These are phyloP conservation scores for Meira nashicola DNA, from an alignment of 1,284 basidiomycete genomes.

Conservation along the genomic window DNA sequence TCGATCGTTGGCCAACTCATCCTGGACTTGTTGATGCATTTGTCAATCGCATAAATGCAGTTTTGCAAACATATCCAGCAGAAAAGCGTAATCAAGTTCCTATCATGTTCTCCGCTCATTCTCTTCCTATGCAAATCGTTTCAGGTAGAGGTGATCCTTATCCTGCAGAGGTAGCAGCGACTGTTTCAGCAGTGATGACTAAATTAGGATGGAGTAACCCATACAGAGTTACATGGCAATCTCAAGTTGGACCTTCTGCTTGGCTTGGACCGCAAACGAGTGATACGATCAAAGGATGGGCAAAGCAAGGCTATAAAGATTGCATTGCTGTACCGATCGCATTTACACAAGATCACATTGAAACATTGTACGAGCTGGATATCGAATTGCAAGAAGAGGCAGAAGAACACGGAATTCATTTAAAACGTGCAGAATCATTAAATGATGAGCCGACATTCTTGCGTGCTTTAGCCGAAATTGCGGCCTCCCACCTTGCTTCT, in stretches of 20 bases:
- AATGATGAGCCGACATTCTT: slow-evolving; percentile 98
- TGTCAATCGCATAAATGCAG: slow-evolving; percentile 76
- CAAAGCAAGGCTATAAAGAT: slow-evolving; percentile 77
- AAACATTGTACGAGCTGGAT: slow-evolving; percentile 95
- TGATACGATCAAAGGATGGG: slow-evolving; percentile 85
- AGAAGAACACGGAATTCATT: slow-evolving; percentile 82
- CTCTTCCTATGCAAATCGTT: slow-evolving; percentile 69
- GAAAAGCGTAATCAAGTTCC: slow-evolving; percentile 69
- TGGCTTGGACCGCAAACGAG: slow-evolving; percentile 98
- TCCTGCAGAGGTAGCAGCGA: slow-evolving; percentile 87
- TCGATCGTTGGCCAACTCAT: slow-evolving; percentile 96
- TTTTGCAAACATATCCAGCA: slow-evolving; percentile 71
- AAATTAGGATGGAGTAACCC: slow-evolving; percentile 49
- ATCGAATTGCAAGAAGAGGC: slow-evolving; percentile 89
- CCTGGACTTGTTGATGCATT: slow-evolving; percentile 91
- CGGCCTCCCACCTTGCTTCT: slow-evolving; percentile 67
- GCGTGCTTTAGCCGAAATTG: slow-evolving; percentile 90
- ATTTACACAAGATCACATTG: slow-evolving; percentile 98
- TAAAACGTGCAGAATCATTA: slow-evolving; percentile 86
- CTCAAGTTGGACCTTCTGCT: slow-evolving; percentile 90
- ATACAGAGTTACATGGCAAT: slow-evolving; percentile 95
- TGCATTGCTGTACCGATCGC: slow-evolving; percentile 91
- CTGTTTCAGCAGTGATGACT: slow-evolving; percentile 57
- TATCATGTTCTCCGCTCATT: slow-evolving; percentile 94
- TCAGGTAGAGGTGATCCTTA: slow-evolving; percentile 85